Base-by-base conservation (phyloP, 805 yeast species). In the Lipomyces sp. region DNA sequence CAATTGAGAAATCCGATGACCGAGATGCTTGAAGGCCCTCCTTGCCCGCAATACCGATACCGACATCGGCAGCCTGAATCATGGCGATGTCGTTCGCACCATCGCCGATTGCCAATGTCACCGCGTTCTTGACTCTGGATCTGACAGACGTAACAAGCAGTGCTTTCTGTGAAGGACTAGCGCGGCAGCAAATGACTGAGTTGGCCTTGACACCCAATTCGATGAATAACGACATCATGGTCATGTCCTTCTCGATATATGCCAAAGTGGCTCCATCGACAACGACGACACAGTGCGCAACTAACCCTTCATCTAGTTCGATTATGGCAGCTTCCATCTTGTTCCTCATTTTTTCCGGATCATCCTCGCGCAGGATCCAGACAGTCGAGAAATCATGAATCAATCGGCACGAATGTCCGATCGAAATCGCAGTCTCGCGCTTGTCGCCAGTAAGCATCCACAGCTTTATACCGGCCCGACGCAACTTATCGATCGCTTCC, bases 391-490 rank as follows among this genome's bases (percentile, higher is more conserved):
- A 95, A 74, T 95, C 99, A 73, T 94, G 90, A 74, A 95, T 94
- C 70, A 95, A 81, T 45, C 92, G 87, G 77, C 99, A 95, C 5
- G 99, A 90, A 74, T 93, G 90, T 0, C 98, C 99, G 77, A 95
- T 94, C 75, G 92, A 95, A 67, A 95, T 92, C 1, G 99, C 99
- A 0, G 99, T 95, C 77, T 95, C 99, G 66, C 98, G 82, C 75
- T 96, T 96, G 76, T 95, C 99, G 56, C 99, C 99, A 0, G 99
- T 95, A 58, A 95, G 81, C 98, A 95, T 95, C 99, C 99, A 95
- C 82, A 95, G 79, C 74, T 89, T 91, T 64, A 95, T 92, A 2
- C 97, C 97, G 0, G 99, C 98, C 69, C 96, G 83, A 72, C 97
- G 85, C 59, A 95, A 82, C 74, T 92, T 92, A 65, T 92, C 98